These are phyloP conservation scores for Cupressus sempervirens DNA, from an alignment of 75 land plant species.

Conservation along the genomic window DNA sequence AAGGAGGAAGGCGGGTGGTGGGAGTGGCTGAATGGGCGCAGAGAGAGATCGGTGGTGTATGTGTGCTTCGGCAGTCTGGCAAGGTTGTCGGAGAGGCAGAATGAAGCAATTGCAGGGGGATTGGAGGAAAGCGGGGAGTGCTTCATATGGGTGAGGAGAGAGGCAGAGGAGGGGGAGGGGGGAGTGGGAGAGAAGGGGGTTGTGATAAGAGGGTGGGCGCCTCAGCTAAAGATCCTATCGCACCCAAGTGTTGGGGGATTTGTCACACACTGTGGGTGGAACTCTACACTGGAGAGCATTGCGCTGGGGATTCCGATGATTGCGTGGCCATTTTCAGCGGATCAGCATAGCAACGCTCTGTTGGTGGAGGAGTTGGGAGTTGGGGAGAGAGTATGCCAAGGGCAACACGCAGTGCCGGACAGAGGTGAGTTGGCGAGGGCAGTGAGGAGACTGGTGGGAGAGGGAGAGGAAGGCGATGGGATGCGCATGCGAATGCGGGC, in stretches of 20 bases:
- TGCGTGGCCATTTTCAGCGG: not conserved
- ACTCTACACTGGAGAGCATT: no score
- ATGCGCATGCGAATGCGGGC: no score
- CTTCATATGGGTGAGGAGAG: constrained; percentile 3
- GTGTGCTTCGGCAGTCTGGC: not conserved
- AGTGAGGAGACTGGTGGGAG: not conserved
- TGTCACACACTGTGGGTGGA: constrained; percentile 53
- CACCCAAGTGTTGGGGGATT: constrained; percentile 49
- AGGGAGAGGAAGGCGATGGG: not conserved
- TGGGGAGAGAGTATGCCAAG: not conserved
- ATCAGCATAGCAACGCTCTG: not conserved
- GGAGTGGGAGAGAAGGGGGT: constrained; percentile 27
- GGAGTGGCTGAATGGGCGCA: constrained; percentile 15
- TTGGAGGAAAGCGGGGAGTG: not conserved
- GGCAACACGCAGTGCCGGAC: not conserved
- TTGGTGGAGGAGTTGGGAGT: not conserved
- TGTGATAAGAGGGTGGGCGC: constrained; percentile 46
- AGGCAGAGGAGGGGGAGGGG: no score
- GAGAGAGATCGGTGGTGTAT: not conserved
- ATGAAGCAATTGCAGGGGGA: not conserved
- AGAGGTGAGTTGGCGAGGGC: not conserved
- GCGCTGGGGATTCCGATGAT: constrained; percentile 32
- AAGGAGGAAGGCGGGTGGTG: constrained; percentile 6
- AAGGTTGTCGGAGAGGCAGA: not conserved
- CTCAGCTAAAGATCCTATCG: constrained; percentile 32